Percentiles rank a stretch among this genome's conserved stretches.
Evolutionary conservation across 441 rosid genomes (phyloP).

Genomic region (Biscutella laevigata): DNA sequence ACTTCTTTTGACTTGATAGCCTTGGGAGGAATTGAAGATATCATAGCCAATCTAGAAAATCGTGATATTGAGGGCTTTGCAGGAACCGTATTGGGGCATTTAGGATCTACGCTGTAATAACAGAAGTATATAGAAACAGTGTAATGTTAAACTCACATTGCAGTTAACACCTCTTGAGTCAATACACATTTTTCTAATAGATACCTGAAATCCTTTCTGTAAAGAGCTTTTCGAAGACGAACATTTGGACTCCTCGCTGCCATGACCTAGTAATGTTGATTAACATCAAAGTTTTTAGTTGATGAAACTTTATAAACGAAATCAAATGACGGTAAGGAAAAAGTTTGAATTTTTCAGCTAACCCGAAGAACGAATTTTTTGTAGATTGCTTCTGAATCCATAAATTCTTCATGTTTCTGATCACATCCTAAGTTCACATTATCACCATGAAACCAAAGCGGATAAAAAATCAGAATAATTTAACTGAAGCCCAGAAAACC

Average conservation of each 20-base stretch:
- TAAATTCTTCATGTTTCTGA: slow-evolving; percentile 80
- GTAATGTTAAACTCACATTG: background rate
- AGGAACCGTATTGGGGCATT: slow-evolving; percentile 81
- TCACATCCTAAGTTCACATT: slow-evolving; percentile 57
- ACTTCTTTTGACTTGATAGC: slow-evolving; percentile 24
- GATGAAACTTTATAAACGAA: background rate
- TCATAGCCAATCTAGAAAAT: slow-evolving; percentile 54
- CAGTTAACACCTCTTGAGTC: background rate
- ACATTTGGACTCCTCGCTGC: slow-evolving; percentile 94
- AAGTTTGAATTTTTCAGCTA: slow-evolving; percentile 19
- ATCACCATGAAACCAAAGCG: slow-evolving; percentile 1
- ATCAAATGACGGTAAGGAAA: background rate
- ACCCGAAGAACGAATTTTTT: slow-evolving; percentile 81
- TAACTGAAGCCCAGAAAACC: background rate
- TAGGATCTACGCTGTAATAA: slow-evolving; percentile 31
- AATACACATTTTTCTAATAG: background rate
- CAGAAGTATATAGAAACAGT: background rate
- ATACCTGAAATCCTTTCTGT: slow-evolving; percentile 42
- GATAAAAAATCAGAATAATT: slow-evolving; percentile 3
- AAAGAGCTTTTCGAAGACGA: slow-evolving; percentile 52
- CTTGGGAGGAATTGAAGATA: slow-evolving; percentile 62
- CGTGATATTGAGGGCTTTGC: slow-evolving; percentile 67
- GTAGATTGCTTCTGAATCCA: slow-evolving; percentile 79
- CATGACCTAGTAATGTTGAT: slow-evolving; percentile 58
- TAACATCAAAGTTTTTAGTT: slow-evolving; percentile 2